phyloP scores from a whole-genome alignment of 106 monocot species.

The Platanthera guangdongensis region DNA sequence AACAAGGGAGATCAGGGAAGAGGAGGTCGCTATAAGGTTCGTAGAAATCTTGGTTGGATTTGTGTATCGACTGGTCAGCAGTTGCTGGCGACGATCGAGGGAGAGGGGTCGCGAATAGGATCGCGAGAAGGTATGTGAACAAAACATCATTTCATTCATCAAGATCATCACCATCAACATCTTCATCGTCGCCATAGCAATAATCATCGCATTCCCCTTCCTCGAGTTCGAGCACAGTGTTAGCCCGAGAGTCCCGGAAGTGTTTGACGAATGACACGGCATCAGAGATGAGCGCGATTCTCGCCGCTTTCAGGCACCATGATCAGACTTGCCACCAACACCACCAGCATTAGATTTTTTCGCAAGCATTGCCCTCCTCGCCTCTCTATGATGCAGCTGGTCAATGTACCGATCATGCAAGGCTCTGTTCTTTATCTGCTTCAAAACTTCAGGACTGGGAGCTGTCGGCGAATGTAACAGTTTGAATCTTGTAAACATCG shows the following conservation, averaged over 20 bases:
- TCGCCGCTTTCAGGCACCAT: constrained; percentile 29
- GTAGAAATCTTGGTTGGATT: too few relatives aligned
- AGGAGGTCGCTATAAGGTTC: too few relatives aligned
- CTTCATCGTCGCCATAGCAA: constrained; percentile 8
- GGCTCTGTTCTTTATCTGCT: constrained; percentile 45
- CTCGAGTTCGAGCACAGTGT: constrained; percentile 1
- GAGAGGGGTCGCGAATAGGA: too few relatives aligned
- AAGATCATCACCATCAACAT: constrained; percentile 3
- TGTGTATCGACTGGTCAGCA: too few relatives aligned
- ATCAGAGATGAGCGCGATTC: constrained; percentile 35
- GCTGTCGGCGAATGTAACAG: constrained; percentile 1
- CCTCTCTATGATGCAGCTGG: constrained; percentile 43
- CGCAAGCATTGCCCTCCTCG: constrained; percentile 20
- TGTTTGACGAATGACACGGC: constrained; percentile 42
- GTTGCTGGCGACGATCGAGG: too few relatives aligned
- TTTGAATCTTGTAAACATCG: constrained; percentile 25
- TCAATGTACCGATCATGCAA: constrained; percentile 73
- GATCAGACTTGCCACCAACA: background rate
- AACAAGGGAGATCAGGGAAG: too few relatives aligned
- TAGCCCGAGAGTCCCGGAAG: constrained; percentile 25
- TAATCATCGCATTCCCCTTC: background rate
- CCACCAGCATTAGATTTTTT: background rate
- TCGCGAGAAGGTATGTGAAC: background rate
- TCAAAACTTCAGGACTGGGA: constrained; percentile 58
- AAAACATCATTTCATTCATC: constrained; percentile 5